Evolutionary conservation across 164 flowering plant genomes (phyloP).

Genomic region (Vitis riparia): DNA sequence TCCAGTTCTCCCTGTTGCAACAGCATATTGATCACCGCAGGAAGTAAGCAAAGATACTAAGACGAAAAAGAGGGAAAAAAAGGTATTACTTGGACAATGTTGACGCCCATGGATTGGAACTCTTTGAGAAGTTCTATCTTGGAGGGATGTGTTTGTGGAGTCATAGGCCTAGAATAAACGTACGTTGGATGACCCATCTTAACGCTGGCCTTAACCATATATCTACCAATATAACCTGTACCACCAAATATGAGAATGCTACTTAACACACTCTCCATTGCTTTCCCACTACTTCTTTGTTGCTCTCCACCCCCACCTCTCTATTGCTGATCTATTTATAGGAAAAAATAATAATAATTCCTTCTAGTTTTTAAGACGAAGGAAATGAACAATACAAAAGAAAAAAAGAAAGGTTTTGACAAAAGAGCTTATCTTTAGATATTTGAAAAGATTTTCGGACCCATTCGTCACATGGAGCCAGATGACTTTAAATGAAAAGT

Average conservation of each 20-base stretch:
- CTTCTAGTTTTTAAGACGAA: too few species aligned
- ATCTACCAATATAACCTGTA: slow-evolving; percentile 40
- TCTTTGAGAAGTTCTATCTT: slow-evolving; percentile 14
- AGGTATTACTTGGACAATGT: slow-evolving; percentile 23
- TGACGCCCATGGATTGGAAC: slow-evolving; percentile 33
- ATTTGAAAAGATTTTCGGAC: too few species aligned
- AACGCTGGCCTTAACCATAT: slow-evolving; percentile 38
- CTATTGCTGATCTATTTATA: too few species aligned
- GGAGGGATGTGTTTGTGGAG: slow-evolving; percentile 10
- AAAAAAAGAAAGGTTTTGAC: too few species aligned
- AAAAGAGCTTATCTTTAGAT: too few species aligned
- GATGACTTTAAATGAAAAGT: too few species aligned
- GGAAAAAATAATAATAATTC: too few species aligned
- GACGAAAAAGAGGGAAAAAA: neutral
- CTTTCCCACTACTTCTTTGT: too few species aligned
- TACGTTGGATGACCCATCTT: slow-evolving; percentile 33
- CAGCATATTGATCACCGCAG: neutral
- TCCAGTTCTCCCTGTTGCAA: slow-evolving; percentile 31
- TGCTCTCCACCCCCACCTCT: too few species aligned
- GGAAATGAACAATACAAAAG: too few species aligned
- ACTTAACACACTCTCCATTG: too few species aligned
- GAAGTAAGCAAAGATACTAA: neutral
- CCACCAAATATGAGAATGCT: slow-evolving; percentile 40
- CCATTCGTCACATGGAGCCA: too few species aligned
- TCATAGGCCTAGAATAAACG: slow-evolving; percentile 31